A percentile compares a stretch with the other conserved stretches of the same genome.
Conservation (phyloP, 2,329 filamentous ascomycete species). For the Cadophora malorum region DNA sequence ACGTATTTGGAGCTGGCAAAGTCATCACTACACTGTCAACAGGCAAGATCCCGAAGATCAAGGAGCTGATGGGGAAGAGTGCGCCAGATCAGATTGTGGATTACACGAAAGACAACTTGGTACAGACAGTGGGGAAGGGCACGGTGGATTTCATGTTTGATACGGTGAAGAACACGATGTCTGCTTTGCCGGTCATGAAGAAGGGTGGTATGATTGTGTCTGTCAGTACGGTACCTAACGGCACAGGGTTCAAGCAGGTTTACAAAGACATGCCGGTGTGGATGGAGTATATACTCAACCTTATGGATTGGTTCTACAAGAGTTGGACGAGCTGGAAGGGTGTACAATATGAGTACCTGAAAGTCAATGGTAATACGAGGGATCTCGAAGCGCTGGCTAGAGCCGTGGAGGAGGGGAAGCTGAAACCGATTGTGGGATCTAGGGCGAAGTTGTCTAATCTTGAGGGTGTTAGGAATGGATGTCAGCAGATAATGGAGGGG, state of each 20-base stretch:
- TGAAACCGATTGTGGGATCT: constrained; percentile 47
- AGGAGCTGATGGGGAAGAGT: constrained; percentile 48
- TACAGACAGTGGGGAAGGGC: constrained; percentile 43
- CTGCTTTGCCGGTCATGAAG: constrained; percentile 48
- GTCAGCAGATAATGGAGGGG: constrained; percentile 47
- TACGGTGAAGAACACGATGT: constrained; percentile 48
- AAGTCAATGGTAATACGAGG: constrained; percentile 44
- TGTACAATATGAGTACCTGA: constrained; percentile 49
- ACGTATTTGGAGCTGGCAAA: constrained; percentile 51
- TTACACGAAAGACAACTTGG: constrained; percentile 47
- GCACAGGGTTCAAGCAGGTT: constrained; percentile 45
- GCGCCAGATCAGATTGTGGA: constrained; percentile 51
- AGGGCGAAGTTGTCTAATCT: constrained; percentile 46
- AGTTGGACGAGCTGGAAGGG: constrained; percentile 46
- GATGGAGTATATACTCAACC: constrained; percentile 42
- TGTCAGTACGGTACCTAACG: constrained; percentile 44
- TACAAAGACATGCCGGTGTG: constrained; percentile 41
- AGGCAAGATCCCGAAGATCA: constrained; percentile 48
- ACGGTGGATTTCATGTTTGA: constrained; percentile 54
- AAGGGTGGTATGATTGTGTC: constrained; percentile 46
- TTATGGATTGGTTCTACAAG: constrained; percentile 44
- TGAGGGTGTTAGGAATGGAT: constrained; percentile 47
- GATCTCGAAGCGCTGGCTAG: constrained; percentile 45
- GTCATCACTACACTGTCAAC: constrained; percentile 55
- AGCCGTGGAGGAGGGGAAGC: constrained; percentile 43